phyloP scores from a whole-genome alignment of 139 green algal genomes.

The Ettlia oleoabundans region DNA sequence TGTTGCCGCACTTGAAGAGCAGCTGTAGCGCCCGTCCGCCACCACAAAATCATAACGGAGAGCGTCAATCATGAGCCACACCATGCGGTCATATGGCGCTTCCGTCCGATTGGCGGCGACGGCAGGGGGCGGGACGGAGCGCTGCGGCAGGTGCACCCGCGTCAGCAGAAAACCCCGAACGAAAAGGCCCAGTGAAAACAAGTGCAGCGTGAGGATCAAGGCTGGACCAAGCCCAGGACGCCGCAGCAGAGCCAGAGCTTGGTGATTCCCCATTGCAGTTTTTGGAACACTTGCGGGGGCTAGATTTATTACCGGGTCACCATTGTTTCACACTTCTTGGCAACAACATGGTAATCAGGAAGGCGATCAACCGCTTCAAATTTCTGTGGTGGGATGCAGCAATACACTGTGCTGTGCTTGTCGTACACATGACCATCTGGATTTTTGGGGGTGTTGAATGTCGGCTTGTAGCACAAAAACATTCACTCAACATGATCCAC shows the following conservation, averaged over 20 bases:
- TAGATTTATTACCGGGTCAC: too few relatives aligned
- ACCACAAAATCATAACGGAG: constrained; percentile 67
- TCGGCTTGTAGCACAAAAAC: too few relatives aligned
- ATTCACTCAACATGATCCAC: too few relatives aligned
- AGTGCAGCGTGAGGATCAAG: constrained; percentile 25
- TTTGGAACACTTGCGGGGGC: too few relatives aligned
- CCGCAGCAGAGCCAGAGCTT: not conserved
- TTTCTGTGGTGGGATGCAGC: too few relatives aligned
- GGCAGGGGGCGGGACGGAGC: not conserved
- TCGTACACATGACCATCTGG: too few relatives aligned
- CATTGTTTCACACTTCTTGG: too few relatives aligned
- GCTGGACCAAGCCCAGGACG: not conserved
- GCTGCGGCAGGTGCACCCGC: constrained; percentile 73
- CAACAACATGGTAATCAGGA: too few relatives aligned
- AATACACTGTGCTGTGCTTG: too few relatives aligned
- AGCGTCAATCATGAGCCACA: constrained; percentile 85
- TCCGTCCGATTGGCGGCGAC: not conserved
- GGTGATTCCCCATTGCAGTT: too few relatives aligned
- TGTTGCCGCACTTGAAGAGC: not conserved
- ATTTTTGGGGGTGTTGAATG: too few relatives aligned
- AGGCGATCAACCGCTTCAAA: too few relatives aligned
- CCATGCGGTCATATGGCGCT: constrained; percentile 52
- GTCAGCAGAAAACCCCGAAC: constrained; percentile 84
- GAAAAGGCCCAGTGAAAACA: constrained; percentile 64
- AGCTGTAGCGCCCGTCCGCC: constrained; percentile 38